Base-by-base conservation (phyloP, 192 early-diverging fungal species). In the Coemansia sp. region DNA sequence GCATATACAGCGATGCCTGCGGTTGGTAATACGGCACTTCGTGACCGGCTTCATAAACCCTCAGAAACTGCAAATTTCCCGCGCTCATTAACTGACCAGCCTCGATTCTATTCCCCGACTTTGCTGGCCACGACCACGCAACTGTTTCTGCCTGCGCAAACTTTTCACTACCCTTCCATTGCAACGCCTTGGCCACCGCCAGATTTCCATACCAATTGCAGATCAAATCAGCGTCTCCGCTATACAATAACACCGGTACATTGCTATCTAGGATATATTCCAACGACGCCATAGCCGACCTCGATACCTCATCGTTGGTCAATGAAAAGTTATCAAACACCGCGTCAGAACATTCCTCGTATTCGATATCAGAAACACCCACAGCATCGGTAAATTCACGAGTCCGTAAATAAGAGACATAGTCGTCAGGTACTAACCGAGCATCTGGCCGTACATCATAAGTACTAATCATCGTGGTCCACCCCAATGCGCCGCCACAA, bases 11-110 rank as follows among this genome's bases (percentile, higher is more conserved):
- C 36, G 88, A 85, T 54, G 88, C 86, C 64, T 87, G 85, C 59
- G 96, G 93, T 84, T 95, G 91, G 77, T 98, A 94, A 72, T 92
- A 93, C 11, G 96, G 94, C 17, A 90, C 87, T 87, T 93, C 93
- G 61, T 94, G 92, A 7, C 96, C 94, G 22, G 92, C 94, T 71
- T 91, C 89, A 65, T 86, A 94, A 4, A 94, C 84, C 25, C 89
- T 83, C 68, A 99, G 73, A 83, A 92, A 97, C 17, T 92, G 86
- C 25, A 99, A 84, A 36, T 83, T 84, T 17, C 89, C 87, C 31
- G 76, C 88, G 7, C 70, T 64, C 36, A 90, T 85, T 60, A 89
- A 80, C 71, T 93, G 88, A 29, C 86, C 86, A 18, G 78, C 85
- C 3, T 58, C 64, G 7, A 76, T 57, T 20, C 29, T 11, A 4